Evolutionary conservation across 202 grass and related monocot species (phyloP).

Genomic region (Zizania palustris): DNA sequence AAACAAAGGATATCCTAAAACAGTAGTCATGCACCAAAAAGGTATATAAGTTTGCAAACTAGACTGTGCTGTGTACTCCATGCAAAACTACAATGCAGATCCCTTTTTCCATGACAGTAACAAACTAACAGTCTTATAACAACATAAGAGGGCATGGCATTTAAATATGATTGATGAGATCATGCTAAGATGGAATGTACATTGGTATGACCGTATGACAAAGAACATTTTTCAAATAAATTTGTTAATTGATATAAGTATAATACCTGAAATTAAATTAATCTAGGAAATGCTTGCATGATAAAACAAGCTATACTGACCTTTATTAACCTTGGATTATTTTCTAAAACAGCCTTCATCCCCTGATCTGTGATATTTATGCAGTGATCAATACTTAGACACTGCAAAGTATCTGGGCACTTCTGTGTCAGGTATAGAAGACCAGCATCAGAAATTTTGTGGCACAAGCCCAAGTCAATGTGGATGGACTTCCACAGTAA

Average conservation of each 20-base stretch:
- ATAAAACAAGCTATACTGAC: slow-evolving; percentile 49
- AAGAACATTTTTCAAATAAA: slow-evolving; percentile 18
- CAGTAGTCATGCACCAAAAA: not conserved
- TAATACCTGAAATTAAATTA: slow-evolving; percentile 8
- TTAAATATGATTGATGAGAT: not conserved
- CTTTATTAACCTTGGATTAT: slow-evolving; percentile 68
- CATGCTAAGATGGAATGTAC: slow-evolving; percentile 1
- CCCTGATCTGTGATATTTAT: slow-evolving; percentile 73
- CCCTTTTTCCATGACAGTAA: not conserved
- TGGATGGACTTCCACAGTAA: slow-evolving; percentile 69
- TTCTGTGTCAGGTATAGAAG: slow-evolving; percentile 61
- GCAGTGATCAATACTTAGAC: slow-evolving; percentile 55
- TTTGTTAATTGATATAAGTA: not conserved
- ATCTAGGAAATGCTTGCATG: not conserved
- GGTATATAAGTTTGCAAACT: slow-evolving; percentile 26
- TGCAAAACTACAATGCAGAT: not conserved
- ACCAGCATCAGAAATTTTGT: slow-evolving; percentile 62
- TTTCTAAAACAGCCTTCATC: slow-evolving; percentile 67
- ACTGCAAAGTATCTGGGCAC: slow-evolving; percentile 53
- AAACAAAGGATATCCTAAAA: not conserved
- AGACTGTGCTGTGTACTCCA: not conserved
- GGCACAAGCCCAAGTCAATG: slow-evolving; percentile 49
- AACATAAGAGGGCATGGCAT: slow-evolving; percentile 20
- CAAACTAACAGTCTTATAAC: slow-evolving; percentile 2
- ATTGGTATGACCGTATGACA: not conserved